Evolutionary conservation across 2,329 filamentous ascomycete genomes (phyloP), one percentile per base, ranked within the genome.

Genomic region (Aspergillus vadensis): DNA sequence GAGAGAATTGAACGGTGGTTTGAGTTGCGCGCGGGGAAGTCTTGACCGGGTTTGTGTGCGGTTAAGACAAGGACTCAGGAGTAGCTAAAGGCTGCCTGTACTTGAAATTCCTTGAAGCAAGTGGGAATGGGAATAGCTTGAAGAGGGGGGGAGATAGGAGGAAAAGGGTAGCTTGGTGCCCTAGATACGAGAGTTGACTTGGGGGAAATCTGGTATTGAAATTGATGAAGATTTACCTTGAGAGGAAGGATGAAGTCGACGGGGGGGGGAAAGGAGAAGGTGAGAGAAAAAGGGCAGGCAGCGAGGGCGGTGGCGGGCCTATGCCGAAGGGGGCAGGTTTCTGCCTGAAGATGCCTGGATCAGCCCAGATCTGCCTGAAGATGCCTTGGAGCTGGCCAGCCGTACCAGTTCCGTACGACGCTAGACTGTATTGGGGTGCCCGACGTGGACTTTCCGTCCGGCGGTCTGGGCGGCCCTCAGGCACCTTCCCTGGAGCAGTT

Each of bases 91-190:
- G 76, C 73, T 78, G 79, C 77, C 77, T 78, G 58, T 63, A 59
- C 58, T 64, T 60, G 55, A 58, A 51, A 51, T 53, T 63, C 58
- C 50, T 59, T 59, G 50, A 54, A 48, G 39, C 39, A 36, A 48
- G n/a, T 64, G 64, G 64, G 66, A 36, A 69, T 71, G 68, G 74
- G 68, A 68, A 67, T 61, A 68, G 72, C 74, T 79, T 79, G 84
- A 88, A 87, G 85, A 82, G 85, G 84, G 83, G 27, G 86, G 83
- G 82, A 81, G 79, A 81, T 81, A 66, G 68, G 68, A 72, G 74
- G 72, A 74, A 72, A 77, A 92, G 90, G 90, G 90, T 92, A 91
- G 90, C 90, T 92, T 86, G 81, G 90, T 91, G 90, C 90, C 90
- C 90, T 92, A 92, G 90, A 82, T 81, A 88, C 77, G 50, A 39